Percentiles rank a stretch among this genome's conserved stretches.
Conservation (phyloP, 2,329 filamentous ascomycete species). For the Alternaria postmessia region DNA sequence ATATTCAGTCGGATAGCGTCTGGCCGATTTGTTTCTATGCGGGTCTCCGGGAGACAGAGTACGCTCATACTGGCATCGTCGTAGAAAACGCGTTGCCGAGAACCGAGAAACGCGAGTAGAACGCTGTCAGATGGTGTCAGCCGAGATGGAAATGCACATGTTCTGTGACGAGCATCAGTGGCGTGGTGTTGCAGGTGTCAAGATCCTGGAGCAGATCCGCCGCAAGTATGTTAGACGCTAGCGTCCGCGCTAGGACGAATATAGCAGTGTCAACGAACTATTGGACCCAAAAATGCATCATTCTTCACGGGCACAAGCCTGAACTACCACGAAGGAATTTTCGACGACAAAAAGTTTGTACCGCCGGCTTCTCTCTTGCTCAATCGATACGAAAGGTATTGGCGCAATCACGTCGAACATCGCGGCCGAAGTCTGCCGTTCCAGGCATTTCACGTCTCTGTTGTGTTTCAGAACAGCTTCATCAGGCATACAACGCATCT, state of each 20-base stretch:
- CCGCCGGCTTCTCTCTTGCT: not conserved
- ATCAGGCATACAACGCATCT: conserved; percentile 3
- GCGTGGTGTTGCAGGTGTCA: conserved; percentile 28
- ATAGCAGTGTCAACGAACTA: conserved; percentile 21
- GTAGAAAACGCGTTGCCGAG: conserved; percentile 20
- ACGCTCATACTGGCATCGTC: conserved; percentile 25
- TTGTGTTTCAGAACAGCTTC: conserved; percentile 32
- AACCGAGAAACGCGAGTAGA: conserved; percentile 15
- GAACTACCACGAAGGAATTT: not conserved
- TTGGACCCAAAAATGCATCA: not conserved
- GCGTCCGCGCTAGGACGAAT: conserved; percentile 15
- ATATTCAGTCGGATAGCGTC: conserved; percentile 19
- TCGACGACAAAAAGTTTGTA: not conserved
- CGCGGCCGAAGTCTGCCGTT: conserved; percentile 16
- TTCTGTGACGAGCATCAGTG: conserved; percentile 17
- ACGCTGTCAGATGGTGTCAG: conserved; percentile 10
- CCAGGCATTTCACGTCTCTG: conserved; percentile 29
- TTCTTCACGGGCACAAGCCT: not conserved
- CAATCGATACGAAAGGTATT: not conserved
- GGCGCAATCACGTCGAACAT: not conserved
- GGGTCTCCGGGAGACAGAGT: conserved; percentile 14
- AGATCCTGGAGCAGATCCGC: conserved; percentile 28
- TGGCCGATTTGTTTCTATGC: conserved; percentile 16
- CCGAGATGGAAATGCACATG: conserved; percentile 12
- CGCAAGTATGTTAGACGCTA: conserved; percentile 29